Percentiles rank a stretch among this genome's conserved stretches.
Conservation (phyloP, 1,284 basidiomycete species). For the Tremellales sp. region DNA sequence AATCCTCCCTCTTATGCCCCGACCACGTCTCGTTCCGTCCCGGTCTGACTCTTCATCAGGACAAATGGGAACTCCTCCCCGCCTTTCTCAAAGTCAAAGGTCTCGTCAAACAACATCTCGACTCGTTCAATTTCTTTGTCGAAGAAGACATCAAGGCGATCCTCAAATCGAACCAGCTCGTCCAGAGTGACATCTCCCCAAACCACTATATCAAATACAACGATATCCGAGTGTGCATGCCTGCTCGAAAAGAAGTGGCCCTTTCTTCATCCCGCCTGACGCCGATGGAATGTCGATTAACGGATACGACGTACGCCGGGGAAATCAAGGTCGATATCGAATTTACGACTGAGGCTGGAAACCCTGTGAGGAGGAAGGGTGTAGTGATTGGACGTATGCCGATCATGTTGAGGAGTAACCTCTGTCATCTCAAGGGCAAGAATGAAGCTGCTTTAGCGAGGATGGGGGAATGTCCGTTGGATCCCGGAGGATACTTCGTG, state of each 20-base stretch:
- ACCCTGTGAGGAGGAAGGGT: constrained; percentile 75
- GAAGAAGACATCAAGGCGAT: constrained; percentile 97
- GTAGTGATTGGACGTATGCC: constrained; percentile 90
- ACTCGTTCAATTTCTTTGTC: constrained; percentile 99
- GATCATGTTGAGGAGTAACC: constrained; percentile 95
- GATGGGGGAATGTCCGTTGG: constrained; percentile 95
- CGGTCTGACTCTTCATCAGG: constrained; percentile 54
- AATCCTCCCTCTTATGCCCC: too few species aligned
- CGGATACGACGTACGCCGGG: constrained; percentile 93
- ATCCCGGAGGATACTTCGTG: constrained; percentile 98
- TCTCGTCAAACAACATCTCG: constrained; percentile 99
- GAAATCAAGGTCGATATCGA: constrained; percentile 93
- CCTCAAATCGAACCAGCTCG: constrained; percentile 84
- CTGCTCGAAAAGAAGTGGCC: constrained; percentile 78
- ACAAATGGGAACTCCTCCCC: constrained; percentile 94
- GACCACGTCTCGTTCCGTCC: neutral
- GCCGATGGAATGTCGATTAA: constrained; percentile 94
- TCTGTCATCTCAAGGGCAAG: constrained; percentile 79
- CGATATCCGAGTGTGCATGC: constrained; percentile 88
- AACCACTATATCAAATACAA: constrained; percentile 96
- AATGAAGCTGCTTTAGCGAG: constrained; percentile 76
- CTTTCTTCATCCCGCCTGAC: constrained; percentile 63
- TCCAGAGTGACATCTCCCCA: constrained; percentile 95
- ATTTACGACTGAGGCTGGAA: constrained; percentile 81
- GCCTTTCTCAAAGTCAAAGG: constrained; percentile 95